Evolutionary conservation across 495 filamentous ascomycete genomes (phyloP).

Genomic region (Collariella sp.): DNA sequence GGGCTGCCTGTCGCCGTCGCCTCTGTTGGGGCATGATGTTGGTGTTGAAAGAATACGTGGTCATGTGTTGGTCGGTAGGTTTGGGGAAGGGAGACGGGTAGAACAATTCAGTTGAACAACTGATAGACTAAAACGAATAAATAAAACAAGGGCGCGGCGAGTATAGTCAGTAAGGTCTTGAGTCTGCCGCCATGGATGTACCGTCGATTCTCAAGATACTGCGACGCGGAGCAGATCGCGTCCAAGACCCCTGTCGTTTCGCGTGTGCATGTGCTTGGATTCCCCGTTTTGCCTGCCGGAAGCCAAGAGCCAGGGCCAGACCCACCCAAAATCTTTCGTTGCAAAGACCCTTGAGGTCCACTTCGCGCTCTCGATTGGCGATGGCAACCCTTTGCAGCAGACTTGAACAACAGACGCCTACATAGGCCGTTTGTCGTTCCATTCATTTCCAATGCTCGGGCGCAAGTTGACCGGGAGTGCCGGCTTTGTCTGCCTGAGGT

Average conservation of each 20-base stretch:
- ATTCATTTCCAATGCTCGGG: constrained; percentile 32
- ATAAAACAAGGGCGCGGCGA: no score
- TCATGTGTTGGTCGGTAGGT: not conserved
- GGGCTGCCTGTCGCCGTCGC: constrained; percentile 6
- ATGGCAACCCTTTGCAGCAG: not conserved
- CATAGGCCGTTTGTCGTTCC: not conserved
- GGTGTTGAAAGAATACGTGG: not conserved
- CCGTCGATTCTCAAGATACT: no score
- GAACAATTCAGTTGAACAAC: no score
- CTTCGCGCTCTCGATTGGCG: not conserved
- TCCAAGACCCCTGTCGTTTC: not conserved
- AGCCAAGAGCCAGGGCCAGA: not conserved
- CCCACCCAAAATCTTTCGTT: constrained; percentile 25
- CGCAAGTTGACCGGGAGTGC: constrained; percentile 26
- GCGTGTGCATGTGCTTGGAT: constrained; percentile 8
- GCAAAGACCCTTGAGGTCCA: constrained; percentile 4
- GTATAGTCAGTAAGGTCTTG: no score
- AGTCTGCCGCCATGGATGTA: no score
- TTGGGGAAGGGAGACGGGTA: not conserved
- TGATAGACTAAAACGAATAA: no score
- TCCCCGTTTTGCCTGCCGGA: constrained; percentile 16
- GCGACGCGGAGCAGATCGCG: not conserved
- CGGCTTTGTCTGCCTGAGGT: constrained; percentile 43
- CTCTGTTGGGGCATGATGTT: constrained; percentile 9
- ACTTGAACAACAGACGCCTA: not conserved